Evolutionary conservation across 202 grass and related monocot species (phyloP).

Genomic region (Musa balbisiana): DNA sequence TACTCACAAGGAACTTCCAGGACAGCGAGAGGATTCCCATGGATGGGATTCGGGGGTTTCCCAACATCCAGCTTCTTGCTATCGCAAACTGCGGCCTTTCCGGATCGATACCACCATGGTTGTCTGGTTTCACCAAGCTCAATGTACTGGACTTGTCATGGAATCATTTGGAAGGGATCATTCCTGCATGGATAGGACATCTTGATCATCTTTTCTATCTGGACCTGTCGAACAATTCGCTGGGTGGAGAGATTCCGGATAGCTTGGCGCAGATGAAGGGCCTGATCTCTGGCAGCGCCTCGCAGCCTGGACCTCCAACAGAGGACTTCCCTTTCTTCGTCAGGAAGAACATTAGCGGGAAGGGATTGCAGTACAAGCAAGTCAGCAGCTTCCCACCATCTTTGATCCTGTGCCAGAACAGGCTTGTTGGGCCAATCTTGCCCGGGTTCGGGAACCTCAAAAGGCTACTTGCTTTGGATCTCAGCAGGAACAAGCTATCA

Average conservation of each 20-base stretch:
- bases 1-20: conserved; percentile 75
- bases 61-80: conserved; percentile 70
- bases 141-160: conserved; percentile 88
- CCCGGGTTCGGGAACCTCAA: conserved; percentile 65
- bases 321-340: conserved; percentile 90
- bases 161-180: conserved; percentile 62
- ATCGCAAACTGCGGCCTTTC: conserved; percentile 78
- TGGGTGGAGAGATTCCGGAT: conserved; percentile 53
- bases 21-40: conserved; percentile 49
- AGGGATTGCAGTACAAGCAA: conserved; percentile 89
- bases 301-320: conserved; percentile 44
- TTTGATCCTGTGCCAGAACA: conserved; percentile 71
- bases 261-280: conserved; percentile 66
- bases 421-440: conserved; percentile 50
- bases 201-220: conserved; percentile 75
- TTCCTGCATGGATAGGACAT: conserved; percentile 72
- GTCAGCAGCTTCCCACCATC: conserved; percentile 90
- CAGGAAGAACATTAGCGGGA: conserved; percentile 56
- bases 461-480: conserved; percentile 59
- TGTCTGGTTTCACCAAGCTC: conserved; percentile 45
- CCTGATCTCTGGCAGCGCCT: conserved; percentile 46
- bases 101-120: conserved; percentile 62
- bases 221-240: conserved; percentile 93
- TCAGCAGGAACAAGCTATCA: conserved; percentile 62
- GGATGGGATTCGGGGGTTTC: conserved; percentile 65